These are phyloP conservation scores for Russula brevipes DNA, from an alignment of 768 basidiomycete species.

Conservation along the genomic window DNA sequence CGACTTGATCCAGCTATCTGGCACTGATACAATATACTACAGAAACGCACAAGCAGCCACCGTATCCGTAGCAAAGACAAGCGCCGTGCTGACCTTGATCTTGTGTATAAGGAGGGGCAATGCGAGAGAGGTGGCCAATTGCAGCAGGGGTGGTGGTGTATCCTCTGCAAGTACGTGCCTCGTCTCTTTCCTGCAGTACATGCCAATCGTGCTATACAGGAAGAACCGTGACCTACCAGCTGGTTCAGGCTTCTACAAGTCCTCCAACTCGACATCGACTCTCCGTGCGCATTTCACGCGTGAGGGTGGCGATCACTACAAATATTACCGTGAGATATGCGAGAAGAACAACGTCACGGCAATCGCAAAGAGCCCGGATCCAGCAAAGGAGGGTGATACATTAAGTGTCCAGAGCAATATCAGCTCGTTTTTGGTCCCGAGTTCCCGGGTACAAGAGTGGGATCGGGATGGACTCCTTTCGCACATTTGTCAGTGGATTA, in stretches of 20 bases:
- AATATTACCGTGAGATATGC: neutral
- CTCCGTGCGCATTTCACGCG: neutral
- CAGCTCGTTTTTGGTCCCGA: neutral
- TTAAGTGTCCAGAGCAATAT: neutral
- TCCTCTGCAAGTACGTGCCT: neutral
- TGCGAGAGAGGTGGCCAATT: neutral
- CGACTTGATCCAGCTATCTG: too few relatives aligned
- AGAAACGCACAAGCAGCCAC: neutral
- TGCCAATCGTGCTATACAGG: neutral
- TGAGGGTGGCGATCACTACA: neutral
- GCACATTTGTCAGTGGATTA: neutral
- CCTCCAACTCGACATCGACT: neutral
- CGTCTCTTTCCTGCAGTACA: neutral
- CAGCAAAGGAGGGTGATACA: neutral
- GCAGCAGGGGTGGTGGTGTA: neutral
- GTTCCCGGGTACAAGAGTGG: neutral
- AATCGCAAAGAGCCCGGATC: neutral
- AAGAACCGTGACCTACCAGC: neutral
- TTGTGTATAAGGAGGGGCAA: neutral
- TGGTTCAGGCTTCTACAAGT: neutral
- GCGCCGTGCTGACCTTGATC: neutral
- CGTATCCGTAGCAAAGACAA: neutral
- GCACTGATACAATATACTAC: too few relatives aligned
- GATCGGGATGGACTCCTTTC: neutral
- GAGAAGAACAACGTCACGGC: neutral